Evolutionary conservation across 345 rosid species (phyloP).

Genomic region (Anastatica hierochuntica): DNA sequence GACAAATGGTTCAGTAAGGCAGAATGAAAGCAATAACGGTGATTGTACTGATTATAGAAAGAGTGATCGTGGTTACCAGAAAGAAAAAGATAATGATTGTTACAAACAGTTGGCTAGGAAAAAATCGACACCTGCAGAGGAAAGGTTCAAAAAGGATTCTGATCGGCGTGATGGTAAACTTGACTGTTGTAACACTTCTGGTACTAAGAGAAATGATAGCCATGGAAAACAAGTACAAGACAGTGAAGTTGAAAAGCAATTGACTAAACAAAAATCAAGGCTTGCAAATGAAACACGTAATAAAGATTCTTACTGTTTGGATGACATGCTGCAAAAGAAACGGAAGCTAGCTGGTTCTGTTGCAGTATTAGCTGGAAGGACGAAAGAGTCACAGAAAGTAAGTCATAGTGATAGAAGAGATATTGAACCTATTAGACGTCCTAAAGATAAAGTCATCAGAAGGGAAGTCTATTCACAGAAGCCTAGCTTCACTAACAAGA

Average conservation of each 20-base stretch:
- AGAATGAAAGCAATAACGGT: neutral
- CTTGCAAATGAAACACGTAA: neutral
- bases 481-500: conserved; percentile 5
- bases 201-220: neutral
- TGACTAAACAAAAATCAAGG: conserved; percentile 11
- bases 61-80: neutral
- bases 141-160: conserved; percentile 9
- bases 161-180: conserved; percentile 1
- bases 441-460: neutral
- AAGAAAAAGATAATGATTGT: conserved; percentile 15
- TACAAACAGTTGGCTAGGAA: conserved; percentile 12
- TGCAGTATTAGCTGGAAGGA: conserved; percentile 13
- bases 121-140: conserved; percentile 13
- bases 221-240: conserved; percentile 20
- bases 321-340: conserved; percentile 32
- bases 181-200: neutral
- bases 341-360: conserved; percentile 28
- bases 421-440: neutral
- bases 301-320: conserved; percentile 23
- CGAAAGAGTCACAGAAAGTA: conserved; percentile 13
- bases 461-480: neutral
- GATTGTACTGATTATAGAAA: neutral
- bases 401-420: neutral
- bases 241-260: neutral
- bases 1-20: conserved; percentile 9